These are phyloP conservation scores for Parascedosporium putredinis DNA, from an alignment of 2,329 filamentous ascomycete genomes.

Conservation along the genomic window DNA sequence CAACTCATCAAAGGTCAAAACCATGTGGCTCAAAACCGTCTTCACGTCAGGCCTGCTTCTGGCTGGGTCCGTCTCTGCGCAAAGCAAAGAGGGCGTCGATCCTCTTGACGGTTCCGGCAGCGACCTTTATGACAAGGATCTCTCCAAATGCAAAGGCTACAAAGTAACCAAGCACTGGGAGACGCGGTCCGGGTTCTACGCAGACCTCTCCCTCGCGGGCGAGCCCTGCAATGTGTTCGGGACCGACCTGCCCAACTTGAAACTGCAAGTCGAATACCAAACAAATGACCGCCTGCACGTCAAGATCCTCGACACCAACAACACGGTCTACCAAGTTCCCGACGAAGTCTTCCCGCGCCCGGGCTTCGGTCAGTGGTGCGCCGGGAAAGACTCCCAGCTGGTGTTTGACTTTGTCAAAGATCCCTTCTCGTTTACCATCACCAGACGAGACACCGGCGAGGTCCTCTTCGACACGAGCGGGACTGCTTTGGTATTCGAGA, in stretches of 20 bases:
- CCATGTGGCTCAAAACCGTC: too few relatives aligned
- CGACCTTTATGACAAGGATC: constrained; percentile 4
- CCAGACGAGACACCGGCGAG: constrained; percentile 20
- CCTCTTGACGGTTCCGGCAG: neutral
- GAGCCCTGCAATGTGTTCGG: constrained; percentile 16
- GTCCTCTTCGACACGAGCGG: constrained; percentile 58
- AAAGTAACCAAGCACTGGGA: constrained; percentile 44
- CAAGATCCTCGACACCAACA: constrained; percentile 54
- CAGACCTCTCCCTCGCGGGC: constrained; percentile 16
- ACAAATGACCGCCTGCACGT: constrained; percentile 20
- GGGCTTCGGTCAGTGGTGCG: constrained; percentile 1
- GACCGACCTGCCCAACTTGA: constrained; percentile 14
- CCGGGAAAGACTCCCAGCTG: constrained; percentile 31
- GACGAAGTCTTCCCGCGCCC: constrained; percentile 54
- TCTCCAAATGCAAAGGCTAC: constrained; percentile 49
- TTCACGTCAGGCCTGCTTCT: too few relatives aligned
- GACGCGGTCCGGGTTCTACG: constrained; percentile 38
- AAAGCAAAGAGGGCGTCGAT: constrained; percentile 4
- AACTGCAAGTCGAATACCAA: constrained; percentile 57
- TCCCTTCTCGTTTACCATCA: constrained; percentile 56
- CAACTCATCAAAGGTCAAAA: too few relatives aligned
- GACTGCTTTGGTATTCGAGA: constrained; percentile 57
- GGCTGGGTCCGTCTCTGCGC: neutral
- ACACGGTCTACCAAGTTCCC: constrained; percentile 65
- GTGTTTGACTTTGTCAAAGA: constrained; percentile 24